Percentiles rank a stretch among this genome's conserved stretches.
phyloP scores from a whole-genome alignment of 768 basidiomycete genomes.

The Termitomyces sp. region DNA sequence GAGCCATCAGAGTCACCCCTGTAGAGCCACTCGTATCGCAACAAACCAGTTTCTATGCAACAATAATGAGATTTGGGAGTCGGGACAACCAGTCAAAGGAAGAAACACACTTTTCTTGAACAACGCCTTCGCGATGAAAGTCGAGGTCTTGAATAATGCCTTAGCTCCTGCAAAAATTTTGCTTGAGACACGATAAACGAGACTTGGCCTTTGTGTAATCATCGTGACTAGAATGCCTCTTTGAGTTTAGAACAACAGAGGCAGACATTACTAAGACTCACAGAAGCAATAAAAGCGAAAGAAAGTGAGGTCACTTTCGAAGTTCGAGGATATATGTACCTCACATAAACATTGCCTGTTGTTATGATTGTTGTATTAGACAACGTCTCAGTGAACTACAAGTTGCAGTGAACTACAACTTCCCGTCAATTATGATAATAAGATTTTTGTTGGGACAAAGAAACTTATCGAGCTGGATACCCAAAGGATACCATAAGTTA shows the following conservation, averaged over 20 bases:
- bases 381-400: background rate
- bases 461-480: too few relatives aligned
- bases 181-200: background rate
- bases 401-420: too few relatives aligned
- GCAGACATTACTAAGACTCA: background rate
- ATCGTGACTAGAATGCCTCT: conserved; percentile 2
- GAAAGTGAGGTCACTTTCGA: background rate
- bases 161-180: background rate
- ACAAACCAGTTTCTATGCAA: background rate
- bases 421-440: background rate
- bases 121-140: background rate
- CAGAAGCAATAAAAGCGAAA: background rate
- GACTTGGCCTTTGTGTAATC: background rate
- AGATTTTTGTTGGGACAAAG: background rate
- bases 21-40: background rate
- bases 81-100: background rate
- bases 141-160: background rate
- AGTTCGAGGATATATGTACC: background rate
- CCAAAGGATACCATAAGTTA: too few relatives aligned
- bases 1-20: background rate
- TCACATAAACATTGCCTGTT: background rate
- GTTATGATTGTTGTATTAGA: background rate
- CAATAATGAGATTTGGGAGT: background rate
- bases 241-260: too few relatives aligned
- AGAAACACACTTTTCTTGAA: conserved; percentile 4